Evolutionary conservation across 768 basidiomycete genomes (phyloP).

Genomic region (Chiua virens): DNA sequence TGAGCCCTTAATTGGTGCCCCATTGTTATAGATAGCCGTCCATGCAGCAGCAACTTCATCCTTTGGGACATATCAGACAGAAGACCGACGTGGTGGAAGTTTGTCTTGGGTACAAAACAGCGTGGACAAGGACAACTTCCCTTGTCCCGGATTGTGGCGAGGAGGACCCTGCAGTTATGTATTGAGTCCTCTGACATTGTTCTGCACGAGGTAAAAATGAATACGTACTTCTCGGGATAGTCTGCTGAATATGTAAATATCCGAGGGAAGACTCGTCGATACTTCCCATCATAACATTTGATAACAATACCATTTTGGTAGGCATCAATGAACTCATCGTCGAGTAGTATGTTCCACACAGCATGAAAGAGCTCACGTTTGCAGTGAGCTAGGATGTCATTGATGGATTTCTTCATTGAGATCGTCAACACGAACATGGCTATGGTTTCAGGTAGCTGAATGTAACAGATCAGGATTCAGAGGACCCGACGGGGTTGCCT

Average conservation of each 20-base stretch:
- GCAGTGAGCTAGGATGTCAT: constrained; percentile 2
- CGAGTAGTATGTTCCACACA: background rate
- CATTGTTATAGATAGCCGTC: constrained; percentile 9
- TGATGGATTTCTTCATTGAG: background rate
- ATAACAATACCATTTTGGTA: constrained; percentile 26
- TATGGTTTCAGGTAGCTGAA: background rate
- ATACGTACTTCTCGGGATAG: constrained; percentile 38
- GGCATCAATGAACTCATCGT: constrained; percentile 21
- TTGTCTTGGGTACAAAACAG: constrained; percentile 18
- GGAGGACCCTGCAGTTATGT: constrained; percentile 15
- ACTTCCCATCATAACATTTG: constrained; percentile 20
- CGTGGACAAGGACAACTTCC: constrained; percentile 33
- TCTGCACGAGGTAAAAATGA: background rate
- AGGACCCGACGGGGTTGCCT: too few relatives aligned
- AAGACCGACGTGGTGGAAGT: constrained; percentile 15
- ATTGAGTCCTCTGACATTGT: background rate
- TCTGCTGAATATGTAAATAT: constrained; percentile 37
- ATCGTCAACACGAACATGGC: background rate
- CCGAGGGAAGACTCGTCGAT: constrained; percentile 21
- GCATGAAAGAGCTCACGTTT: constrained; percentile 7
- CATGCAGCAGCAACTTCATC: background rate
- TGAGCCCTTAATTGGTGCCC: constrained; percentile 10
- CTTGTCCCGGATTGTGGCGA: constrained; percentile 28
- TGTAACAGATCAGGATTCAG: too few relatives aligned
- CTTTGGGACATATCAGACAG: constrained; percentile 2